Percentiles rank a stretch among this genome's conserved stretches.
phyloP scores from a whole-genome alignment of 2,329 filamentous ascomycete genomes.

The Hypoxylon sp. region DNA sequence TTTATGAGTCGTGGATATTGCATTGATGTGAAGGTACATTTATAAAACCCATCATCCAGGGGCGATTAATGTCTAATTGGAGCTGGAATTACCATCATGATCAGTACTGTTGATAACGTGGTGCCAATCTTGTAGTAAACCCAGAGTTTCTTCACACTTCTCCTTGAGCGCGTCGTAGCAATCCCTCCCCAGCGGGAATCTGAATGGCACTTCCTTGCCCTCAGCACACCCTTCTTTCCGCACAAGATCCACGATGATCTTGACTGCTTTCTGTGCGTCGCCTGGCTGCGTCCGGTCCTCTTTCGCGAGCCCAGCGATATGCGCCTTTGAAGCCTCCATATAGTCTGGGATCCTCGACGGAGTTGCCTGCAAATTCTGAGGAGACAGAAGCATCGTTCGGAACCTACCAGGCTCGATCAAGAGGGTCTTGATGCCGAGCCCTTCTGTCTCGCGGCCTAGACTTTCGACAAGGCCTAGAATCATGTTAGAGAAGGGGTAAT shows the following conservation, averaged over 20 bases:
- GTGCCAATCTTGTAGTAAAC: constrained; percentile 31
- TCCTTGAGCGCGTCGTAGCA: constrained; percentile 26
- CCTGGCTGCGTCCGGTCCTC: constrained; percentile 37
- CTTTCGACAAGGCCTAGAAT: constrained; percentile 34
- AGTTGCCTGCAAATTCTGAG: constrained; percentile 16
- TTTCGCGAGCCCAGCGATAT: constrained; percentile 15
- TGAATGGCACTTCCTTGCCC: constrained; percentile 32
- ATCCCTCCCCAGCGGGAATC: constrained; percentile 37
- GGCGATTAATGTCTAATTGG: background rate
- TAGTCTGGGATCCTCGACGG: constrained; percentile 30
- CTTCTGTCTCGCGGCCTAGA: constrained; percentile 30
- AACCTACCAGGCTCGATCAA: constrained; percentile 40
- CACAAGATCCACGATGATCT: constrained; percentile 39
- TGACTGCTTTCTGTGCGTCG: constrained; percentile 33
- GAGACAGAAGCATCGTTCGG: constrained; percentile 35
- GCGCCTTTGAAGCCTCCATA: constrained; percentile 8
- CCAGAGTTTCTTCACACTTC: constrained; percentile 37
- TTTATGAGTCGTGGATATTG: background rate
- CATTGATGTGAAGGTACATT: background rate
- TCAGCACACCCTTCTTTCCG: constrained; percentile 35
- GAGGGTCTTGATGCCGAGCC: constrained; percentile 36
- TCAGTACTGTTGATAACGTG: constrained; percentile 37
- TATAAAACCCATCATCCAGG: background rate
- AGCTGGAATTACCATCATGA: constrained; percentile 8
- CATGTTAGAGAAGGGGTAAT: background rate